Percentiles rank a stretch among this genome's conserved stretches.
Evolutionary conservation across 2,329 filamentous ascomycete genomes (phyloP).

Genomic region (Pseudogymnoascus sp.): DNA sequence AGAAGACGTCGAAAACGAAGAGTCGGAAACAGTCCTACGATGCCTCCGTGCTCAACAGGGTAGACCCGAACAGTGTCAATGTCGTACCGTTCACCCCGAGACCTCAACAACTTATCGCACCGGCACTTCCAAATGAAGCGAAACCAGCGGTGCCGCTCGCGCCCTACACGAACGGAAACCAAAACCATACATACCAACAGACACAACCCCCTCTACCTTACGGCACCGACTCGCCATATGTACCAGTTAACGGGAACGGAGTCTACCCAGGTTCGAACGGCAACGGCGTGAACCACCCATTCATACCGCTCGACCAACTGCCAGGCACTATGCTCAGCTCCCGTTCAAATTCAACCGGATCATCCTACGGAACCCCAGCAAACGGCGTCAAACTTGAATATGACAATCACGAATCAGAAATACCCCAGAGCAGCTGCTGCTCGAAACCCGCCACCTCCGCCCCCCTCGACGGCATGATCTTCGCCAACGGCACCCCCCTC

Average conservation of each 20-base stretch:
- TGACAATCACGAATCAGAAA: conserved; percentile 12
- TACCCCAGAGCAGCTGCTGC: conserved; percentile 29
- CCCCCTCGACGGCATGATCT: conserved; percentile 19
- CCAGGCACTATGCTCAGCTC: not conserved
- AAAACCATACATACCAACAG: not conserved
- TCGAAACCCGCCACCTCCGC: conserved; percentile 19
- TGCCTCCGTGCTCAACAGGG: conserved; percentile 39
- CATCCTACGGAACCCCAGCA: conserved; percentile 8
- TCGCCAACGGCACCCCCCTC: conserved; percentile 15
- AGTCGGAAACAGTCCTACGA: conserved; percentile 42
- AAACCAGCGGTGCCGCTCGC: not conserved
- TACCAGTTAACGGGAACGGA: not conserved
- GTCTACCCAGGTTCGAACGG: not conserved
- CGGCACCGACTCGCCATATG: not conserved
- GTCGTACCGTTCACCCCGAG: conserved; percentile 31
- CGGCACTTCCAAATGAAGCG: not conserved
- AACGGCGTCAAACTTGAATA: not conserved
- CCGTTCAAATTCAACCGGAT: not conserved
- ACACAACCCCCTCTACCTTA: not conserved
- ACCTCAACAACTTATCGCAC: conserved; percentile 19
- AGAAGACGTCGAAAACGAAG: conserved; percentile 17
- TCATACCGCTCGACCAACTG: not conserved
- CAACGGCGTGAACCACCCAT: not conserved
- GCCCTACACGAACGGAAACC: not conserved
- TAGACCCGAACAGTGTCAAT: conserved; percentile 45